Evolutionary conservation across 2,329 filamentous ascomycete species (phyloP).

Genomic region (Annulohypoxylon truncatum): DNA sequence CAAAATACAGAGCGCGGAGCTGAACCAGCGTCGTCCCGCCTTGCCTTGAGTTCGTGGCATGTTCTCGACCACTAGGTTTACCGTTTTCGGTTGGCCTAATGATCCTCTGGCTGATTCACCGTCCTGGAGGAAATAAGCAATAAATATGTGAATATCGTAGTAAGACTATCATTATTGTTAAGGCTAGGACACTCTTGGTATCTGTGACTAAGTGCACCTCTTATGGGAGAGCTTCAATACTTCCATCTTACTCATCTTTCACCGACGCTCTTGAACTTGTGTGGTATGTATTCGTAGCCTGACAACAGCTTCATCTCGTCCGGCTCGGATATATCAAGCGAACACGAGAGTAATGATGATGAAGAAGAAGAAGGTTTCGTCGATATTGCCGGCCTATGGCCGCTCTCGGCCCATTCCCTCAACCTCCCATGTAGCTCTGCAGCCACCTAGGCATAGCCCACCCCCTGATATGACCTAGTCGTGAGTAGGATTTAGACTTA

Average conservation of each 20-base stretch:
- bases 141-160: slow-evolving; percentile 11
- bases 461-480: slow-evolving; percentile 14
- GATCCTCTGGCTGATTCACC: not conserved
- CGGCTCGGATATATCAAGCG: not conserved
- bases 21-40: not conserved
- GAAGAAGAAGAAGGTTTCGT: slow-evolving; percentile 7
- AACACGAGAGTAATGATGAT: slow-evolving; percentile 1
- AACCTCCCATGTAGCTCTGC: slow-evolving; percentile 6
- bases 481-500: slow-evolving; percentile 31
- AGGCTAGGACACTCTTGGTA: slow-evolving; percentile 4
- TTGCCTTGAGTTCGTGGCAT: not conserved
- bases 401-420: slow-evolving; percentile 14
- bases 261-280: not conserved
- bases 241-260: slow-evolving; percentile 27
- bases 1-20: not conserved
- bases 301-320: not conserved
- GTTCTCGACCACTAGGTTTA: not conserved
- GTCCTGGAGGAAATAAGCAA: slow-evolving; percentile 18
- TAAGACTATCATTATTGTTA: slow-evolving; percentile 21
- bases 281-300: not conserved
- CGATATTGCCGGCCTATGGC: slow-evolving; percentile 6
- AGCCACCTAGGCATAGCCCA: slow-evolving; percentile 18
- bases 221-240: slow-evolving; percentile 5
- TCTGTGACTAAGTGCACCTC: not conserved
- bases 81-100: not conserved